Conservation (phyloP, 2,329 filamentous ascomycete genomes). For the Fusarium guadeloupense region DNA sequence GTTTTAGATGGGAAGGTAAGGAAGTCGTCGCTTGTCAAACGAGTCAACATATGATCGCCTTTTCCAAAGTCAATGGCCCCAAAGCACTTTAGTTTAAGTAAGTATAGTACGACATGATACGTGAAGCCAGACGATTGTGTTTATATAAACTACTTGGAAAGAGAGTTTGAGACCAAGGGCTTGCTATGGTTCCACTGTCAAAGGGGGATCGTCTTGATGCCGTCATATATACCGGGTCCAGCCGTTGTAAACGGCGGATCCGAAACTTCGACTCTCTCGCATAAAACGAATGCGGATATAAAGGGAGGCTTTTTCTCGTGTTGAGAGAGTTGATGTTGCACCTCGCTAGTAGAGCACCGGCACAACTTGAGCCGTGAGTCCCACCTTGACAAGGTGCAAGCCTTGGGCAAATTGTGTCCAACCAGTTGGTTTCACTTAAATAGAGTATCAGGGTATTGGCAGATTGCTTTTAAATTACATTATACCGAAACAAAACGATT, state of each 20-base stretch:
- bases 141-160: slow-evolving; percentile 10
- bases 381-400: not conserved
- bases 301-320: slow-evolving; percentile 24
- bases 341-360: no score
- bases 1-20: not conserved
- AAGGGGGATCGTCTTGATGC: slow-evolving; percentile 35
- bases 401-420: no score
- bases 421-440: no score
- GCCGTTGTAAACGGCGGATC: slow-evolving; percentile 19
- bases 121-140: not conserved
- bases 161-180: not conserved
- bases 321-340: slow-evolving; percentile 12
- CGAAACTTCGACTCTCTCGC: slow-evolving; percentile 34
- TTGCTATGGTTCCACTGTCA: slow-evolving; percentile 21
- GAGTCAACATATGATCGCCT: not conserved
- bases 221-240: slow-evolving; percentile 29
- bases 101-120: not conserved
- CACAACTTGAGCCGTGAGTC: no score
- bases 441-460: no score
- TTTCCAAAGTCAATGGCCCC: not conserved
- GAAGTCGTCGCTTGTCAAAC: not conserved
- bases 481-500: no score
- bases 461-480: no score
- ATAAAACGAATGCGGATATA: slow-evolving; percentile 14
- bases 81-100: not conserved